These are phyloP conservation scores for Vitis labrusca DNA, from an alignment of 164 flowering plant species.

Conservation along the genomic window DNA sequence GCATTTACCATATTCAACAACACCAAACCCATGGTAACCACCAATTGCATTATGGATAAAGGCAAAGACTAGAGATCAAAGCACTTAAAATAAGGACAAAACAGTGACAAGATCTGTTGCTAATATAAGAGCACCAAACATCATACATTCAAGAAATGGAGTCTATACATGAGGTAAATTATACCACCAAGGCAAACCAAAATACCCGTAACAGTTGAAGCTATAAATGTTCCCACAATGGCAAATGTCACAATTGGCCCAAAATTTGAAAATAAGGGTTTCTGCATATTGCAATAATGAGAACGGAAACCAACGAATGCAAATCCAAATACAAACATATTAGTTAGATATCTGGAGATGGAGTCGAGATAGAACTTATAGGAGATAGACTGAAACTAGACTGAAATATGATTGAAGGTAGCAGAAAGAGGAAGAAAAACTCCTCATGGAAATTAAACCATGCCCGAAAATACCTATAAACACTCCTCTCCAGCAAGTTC, in stretches of 20 bases:
- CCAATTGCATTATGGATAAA: too few species aligned
- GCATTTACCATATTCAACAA: too few species aligned
- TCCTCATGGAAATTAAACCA: constrained; percentile 91
- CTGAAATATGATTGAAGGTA: constrained; percentile 91
- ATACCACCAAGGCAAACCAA: constrained; percentile 32
- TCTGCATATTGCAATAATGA: constrained; percentile 44
- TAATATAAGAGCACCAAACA: too few species aligned
- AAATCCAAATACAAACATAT: not conserved
- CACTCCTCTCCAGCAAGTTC: too few species aligned
- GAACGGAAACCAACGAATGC: not conserved
- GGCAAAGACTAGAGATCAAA: too few species aligned
- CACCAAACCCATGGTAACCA: too few species aligned
- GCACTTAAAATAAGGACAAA: too few species aligned
- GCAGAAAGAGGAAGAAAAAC: constrained; percentile 75
- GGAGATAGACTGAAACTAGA: constrained; percentile 97
- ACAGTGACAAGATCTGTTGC: too few species aligned
- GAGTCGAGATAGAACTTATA: constrained; percentile 48
- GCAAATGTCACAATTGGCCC: constrained; percentile 99
- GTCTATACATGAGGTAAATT: too few species aligned
- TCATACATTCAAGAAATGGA: too few species aligned
- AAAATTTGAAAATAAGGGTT: constrained; percentile 97
- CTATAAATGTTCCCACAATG: constrained; percentile 83
- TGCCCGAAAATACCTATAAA: constrained; percentile 21
- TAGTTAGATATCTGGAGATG: not conserved
- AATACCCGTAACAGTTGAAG: constrained; percentile 88